Evolutionary conservation across 2,329 filamentous ascomycete genomes (phyloP).

Genomic region (Colletotrichum tropicale): DNA sequence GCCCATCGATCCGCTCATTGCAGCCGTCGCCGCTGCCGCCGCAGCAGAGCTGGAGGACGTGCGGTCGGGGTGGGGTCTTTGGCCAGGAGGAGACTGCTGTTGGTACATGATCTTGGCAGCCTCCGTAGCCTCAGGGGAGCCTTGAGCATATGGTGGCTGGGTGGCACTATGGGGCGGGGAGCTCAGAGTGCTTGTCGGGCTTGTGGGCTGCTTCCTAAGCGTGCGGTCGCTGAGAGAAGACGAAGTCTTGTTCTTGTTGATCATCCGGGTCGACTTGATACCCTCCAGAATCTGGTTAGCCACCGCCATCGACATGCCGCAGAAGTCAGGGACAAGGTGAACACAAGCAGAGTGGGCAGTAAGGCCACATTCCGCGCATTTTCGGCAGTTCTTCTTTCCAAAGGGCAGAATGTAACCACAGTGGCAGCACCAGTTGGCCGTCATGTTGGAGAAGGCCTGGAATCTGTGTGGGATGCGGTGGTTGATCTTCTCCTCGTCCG

Average conservation of each 20-base stretch:
- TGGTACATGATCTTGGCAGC: slow-evolving; percentile 69
- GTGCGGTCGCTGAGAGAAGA: slow-evolving; percentile 69
- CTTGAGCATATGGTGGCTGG: slow-evolving; percentile 28
- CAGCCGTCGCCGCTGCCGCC: slow-evolving; percentile 60
- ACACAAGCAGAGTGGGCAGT: slow-evolving; percentile 92
- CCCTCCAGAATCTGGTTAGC: slow-evolving; percentile 93
- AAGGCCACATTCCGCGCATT: slow-evolving; percentile 90
- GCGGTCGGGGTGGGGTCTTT: slow-evolving; percentile 58
- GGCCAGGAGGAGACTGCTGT: slow-evolving; percentile 46
- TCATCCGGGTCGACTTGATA: slow-evolving; percentile 79
- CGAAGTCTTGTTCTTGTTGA: slow-evolving; percentile 58
- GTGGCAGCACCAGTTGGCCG: slow-evolving; percentile 99
- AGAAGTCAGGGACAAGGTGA: slow-evolving; percentile 97
- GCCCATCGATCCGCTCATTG: slow-evolving; percentile 56
- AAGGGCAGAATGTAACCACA: slow-evolving; percentile 96
- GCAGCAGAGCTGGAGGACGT: slow-evolving; percentile 57
- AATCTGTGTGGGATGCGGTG: slow-evolving; percentile 98
- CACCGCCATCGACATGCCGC: slow-evolving; percentile 98
- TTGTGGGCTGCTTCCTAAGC: slow-evolving; percentile 58
- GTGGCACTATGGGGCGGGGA: slow-evolving; percentile 25
- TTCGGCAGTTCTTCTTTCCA: slow-evolving; percentile 92
- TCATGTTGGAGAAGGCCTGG: slow-evolving; percentile 95
- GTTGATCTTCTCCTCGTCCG: slow-evolving; percentile 99
- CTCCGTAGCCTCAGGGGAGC: slow-evolving; percentile 58
- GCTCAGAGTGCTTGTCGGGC: slow-evolving; percentile 42